Conservation (phyloP, 805 yeast genomes). For the Cyberlindnera galapagoensis region DNA sequence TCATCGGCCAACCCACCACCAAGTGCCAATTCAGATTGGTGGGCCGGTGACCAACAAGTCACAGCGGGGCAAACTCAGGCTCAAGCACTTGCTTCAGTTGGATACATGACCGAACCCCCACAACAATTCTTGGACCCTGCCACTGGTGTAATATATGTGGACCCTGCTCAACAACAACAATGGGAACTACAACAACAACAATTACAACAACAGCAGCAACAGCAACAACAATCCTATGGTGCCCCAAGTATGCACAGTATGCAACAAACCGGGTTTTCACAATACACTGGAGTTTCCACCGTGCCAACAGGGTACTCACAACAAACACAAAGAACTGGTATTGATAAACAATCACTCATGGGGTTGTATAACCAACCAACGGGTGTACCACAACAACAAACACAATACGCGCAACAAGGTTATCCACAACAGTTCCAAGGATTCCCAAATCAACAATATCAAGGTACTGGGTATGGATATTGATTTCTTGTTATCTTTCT, state of each 20-base stretch:
- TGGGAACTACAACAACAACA: conserved; percentile 22
- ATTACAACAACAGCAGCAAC: conserved; percentile 8
- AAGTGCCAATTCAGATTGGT: conserved; percentile 16
- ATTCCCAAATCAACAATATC: conserved; percentile 1
- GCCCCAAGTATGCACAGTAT: conserved; percentile 2
- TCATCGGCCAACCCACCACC: conserved; percentile 3
- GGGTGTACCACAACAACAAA: conserved; percentile 35
- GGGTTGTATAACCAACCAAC: conserved; percentile 26
- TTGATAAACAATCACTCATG: conserved; percentile 15
- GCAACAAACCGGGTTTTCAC: conserved; percentile 5
- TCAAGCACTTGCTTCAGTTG: conserved; percentile 2
- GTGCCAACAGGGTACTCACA: too few relatives aligned
- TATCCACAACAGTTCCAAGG: conserved; percentile 5
- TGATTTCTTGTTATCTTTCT: too few relatives aligned
- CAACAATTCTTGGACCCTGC: conserved; percentile 68
- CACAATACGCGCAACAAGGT: conserved; percentile 7
- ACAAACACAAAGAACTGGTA: conserved; percentile 10
- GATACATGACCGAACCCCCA: conserved; percentile 39
- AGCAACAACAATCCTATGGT: conserved; percentile 8
- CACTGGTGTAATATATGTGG: conserved; percentile 65
- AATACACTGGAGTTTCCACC: not conserved
- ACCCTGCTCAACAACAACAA: conserved; percentile 51
- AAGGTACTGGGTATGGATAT: conserved; percentile 6
- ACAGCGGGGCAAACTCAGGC: conserved; percentile 28
- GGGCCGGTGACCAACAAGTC: conserved; percentile 17